phyloP scores from a whole-genome alignment of 441 rosid genomes.

The Macaranga tanarius region DNA sequence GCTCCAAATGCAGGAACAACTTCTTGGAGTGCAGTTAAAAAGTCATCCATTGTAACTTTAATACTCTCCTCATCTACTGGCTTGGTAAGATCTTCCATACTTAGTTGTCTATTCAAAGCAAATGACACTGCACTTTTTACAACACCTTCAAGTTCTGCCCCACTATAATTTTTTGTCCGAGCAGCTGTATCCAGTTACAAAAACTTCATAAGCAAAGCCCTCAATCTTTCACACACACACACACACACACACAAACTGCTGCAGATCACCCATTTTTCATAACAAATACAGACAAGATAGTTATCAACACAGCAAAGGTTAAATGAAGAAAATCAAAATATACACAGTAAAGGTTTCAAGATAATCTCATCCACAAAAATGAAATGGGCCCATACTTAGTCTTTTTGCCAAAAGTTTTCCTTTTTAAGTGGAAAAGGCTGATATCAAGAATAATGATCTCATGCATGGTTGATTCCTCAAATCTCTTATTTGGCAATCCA shows the following conservation, averaged over 20 bases:
- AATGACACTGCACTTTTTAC: conserved; percentile 97
- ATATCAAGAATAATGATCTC: background rate
- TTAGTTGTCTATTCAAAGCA: conserved; percentile 92
- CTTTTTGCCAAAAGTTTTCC: background rate
- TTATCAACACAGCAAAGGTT: background rate
- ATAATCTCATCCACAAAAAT: conserved; percentile 3
- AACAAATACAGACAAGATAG: background rate
- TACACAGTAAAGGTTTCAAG: background rate
- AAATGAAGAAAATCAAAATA: background rate
- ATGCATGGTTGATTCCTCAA: background rate
- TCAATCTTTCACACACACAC: background rate
- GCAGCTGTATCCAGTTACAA: conserved; percentile 63
- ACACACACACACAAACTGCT: background rate
- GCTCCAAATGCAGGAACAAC: conserved; percentile 96
- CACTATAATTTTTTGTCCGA: conserved; percentile 96
- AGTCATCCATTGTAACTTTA: conserved; percentile 92
- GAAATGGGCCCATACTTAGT: background rate
- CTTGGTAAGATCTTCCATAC: conserved; percentile 96
- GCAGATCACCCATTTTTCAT: background rate
- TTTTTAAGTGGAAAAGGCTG: background rate
- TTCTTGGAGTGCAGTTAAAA: conserved; percentile 76
- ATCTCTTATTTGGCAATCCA: too few relatives aligned
- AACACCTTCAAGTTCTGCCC: conserved; percentile 99
- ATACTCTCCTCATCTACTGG: conserved; percentile 96
- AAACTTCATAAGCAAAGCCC: conserved; percentile 12